These are phyloP conservation scores for Akanthomyces uredinophilus DNA, from an alignment of 2,329 filamentous ascomycete species.

Conservation along the genomic window DNA sequence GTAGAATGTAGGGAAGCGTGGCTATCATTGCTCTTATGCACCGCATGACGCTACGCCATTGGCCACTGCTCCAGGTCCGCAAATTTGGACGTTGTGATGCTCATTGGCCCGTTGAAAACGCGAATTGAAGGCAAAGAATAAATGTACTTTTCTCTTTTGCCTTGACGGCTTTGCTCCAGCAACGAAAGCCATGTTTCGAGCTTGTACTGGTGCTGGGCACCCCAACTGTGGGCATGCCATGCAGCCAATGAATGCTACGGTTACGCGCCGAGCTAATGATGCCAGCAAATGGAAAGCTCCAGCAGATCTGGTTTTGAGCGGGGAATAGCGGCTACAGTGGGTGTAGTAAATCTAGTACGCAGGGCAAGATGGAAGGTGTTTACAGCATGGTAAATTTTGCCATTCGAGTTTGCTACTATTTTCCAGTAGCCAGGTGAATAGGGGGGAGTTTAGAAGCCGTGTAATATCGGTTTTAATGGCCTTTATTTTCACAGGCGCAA, in stretches of 20 bases:
- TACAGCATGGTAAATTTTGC: not conserved
- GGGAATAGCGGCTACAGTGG: not conserved
- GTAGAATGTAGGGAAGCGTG: not conserved
- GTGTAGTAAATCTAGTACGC: not conserved
- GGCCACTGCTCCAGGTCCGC: too few relatives aligned
- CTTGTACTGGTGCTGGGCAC: too few relatives aligned
- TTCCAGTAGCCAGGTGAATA: too few relatives aligned
- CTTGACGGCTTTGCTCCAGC: too few relatives aligned
- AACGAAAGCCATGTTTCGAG: too few relatives aligned
- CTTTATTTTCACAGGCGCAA: not conserved
- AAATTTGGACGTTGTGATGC: not conserved
- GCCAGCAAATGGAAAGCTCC: not conserved
- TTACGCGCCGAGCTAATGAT: conserved; percentile 10
- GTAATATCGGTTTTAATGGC: not conserved
- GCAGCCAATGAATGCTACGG: not conserved
- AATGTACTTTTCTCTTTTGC: not conserved
- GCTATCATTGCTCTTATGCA: not conserved
- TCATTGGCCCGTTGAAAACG: not conserved
- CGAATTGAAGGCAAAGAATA: not conserved
- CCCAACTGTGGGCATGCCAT: too few relatives aligned
- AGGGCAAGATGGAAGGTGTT: not conserved
- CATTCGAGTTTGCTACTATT: too few relatives aligned
- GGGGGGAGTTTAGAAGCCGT: not conserved
- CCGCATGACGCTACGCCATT: too few relatives aligned
- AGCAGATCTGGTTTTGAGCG: not conserved